Evolutionary conservation across 306 rosid species (phyloP), one percentile per base, ranked within the genome.

Genomic region (Albizia julibrissin): DNA sequence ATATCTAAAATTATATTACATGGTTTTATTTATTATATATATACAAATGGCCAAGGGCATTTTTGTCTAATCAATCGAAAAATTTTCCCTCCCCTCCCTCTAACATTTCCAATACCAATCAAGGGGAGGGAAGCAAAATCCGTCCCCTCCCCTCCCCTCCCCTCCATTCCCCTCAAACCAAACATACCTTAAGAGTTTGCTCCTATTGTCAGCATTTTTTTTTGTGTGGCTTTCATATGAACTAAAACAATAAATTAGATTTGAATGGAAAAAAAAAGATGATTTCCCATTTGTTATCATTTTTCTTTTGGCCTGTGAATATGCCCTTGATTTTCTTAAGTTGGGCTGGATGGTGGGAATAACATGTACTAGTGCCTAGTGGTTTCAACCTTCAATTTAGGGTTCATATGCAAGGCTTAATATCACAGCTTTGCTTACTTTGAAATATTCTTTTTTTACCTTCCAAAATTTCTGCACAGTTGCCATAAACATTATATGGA

Each of bases 221-320:
- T 81, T 61, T n/a, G n/a, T n/a, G n/a, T 47, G 4, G 5, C 69
- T 77, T 33, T 44, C 74, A 78, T 65, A 64, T 52, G 31, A 71
- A 64, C n/a, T 22, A 65, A 75, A 54, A 39, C 69, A 71, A 64
- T 54, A 40, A 71, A 15, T 74, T 76, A 50, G 72, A 34, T 34
- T 5, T 34, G 39, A 34, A 34, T 34, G 0, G 0, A 34, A 34
- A 34, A 37, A 37, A 37, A 37, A 37, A 37, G 40, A 58, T 73
- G 58, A 50, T 16, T 77, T 43, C 31, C 29, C 29, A 29, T 12
- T 31, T 46, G 42, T 73, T 64, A 39, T 21, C 1, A 31, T 47
- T 69, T 24, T 31, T 24, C 3, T 16, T 46, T 67, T 49, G 39
- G 19, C 34, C 24, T 16, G 71, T 64, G 77, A 40, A 65, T 71